phyloP scores from a whole-genome alignment of 148 eudicot genomes.

The Polygonum aviculare region DNA sequence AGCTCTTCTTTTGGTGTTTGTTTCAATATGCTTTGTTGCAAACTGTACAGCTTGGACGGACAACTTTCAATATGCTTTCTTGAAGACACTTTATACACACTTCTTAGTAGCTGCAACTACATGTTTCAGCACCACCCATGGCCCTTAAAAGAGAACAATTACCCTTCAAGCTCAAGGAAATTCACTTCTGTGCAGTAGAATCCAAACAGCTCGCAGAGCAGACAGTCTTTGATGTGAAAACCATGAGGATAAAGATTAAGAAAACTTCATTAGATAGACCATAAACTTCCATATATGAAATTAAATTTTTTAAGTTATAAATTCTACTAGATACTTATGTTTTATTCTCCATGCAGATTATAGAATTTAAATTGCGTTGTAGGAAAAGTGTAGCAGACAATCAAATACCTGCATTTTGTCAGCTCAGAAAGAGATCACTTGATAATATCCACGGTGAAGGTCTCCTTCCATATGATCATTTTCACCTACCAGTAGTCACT shows the following conservation, averaged over 20 bases:
- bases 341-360: not conserved
- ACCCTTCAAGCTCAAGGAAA: not conserved
- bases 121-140: not conserved
- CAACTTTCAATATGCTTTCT: not conserved
- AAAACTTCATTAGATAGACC: not conserved
- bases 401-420: too few species aligned
- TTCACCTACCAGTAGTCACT: conserved; percentile 58
- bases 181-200: not conserved
- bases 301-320: not conserved
- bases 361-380: too few species aligned
- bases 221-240: not conserved
- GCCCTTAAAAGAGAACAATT: not conserved
- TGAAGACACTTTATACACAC: not conserved
- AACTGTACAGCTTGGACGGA: not conserved
- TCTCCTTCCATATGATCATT: not conserved
- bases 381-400: too few species aligned
- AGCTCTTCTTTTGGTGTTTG: conserved; percentile 24
- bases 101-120: not conserved
- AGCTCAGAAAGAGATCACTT: too few species aligned
- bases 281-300: not conserved
- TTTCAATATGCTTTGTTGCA: not conserved
- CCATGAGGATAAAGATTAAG: not conserved
- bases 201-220: not conserved
- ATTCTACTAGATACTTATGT: not conserved
- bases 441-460: too few species aligned